Conservation (phyloP, 345 rosid genomes). For the Fremontodendron californicum region DNA sequence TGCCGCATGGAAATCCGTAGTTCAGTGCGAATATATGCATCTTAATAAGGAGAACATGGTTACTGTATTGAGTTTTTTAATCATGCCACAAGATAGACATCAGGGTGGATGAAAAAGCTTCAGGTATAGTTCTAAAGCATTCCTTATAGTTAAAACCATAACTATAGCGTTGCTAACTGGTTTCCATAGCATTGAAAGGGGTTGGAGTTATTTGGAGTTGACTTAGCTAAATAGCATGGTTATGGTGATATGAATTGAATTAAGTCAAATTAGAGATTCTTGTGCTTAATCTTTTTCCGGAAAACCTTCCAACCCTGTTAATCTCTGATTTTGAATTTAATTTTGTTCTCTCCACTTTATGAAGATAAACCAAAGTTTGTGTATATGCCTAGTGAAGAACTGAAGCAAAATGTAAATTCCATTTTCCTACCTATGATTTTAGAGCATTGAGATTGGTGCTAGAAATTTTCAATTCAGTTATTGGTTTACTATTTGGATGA, state of each 20-base stretch:
- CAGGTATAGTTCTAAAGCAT: constrained; percentile 5
- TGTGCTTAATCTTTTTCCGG: background rate
- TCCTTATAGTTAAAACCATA: background rate
- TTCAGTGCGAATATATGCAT: constrained; percentile 64
- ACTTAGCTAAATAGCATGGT: background rate
- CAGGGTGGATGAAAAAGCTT: background rate
- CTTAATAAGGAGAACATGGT: constrained; percentile 31
- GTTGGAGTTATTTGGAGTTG: background rate
- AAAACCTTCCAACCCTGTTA: background rate
- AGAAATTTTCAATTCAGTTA: too few relatives aligned
- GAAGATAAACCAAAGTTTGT: background rate
- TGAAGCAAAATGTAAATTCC: background rate
- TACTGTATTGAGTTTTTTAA: background rate
- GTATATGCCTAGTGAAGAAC: background rate
- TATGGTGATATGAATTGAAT: background rate
- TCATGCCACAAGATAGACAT: background rate
- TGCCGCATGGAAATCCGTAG: constrained; percentile 60
- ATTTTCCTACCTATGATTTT: background rate
- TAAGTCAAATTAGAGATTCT: background rate
- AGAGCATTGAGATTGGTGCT: background rate
- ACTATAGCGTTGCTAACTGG: background rate
- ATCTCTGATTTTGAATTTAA: background rate
- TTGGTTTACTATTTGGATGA: background rate
- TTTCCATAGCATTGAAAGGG: background rate
- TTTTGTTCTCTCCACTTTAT: background rate